phyloP scores from a whole-genome alignment of 2,329 filamentous ascomycete genomes.

The Aspergillus ruber region DNA sequence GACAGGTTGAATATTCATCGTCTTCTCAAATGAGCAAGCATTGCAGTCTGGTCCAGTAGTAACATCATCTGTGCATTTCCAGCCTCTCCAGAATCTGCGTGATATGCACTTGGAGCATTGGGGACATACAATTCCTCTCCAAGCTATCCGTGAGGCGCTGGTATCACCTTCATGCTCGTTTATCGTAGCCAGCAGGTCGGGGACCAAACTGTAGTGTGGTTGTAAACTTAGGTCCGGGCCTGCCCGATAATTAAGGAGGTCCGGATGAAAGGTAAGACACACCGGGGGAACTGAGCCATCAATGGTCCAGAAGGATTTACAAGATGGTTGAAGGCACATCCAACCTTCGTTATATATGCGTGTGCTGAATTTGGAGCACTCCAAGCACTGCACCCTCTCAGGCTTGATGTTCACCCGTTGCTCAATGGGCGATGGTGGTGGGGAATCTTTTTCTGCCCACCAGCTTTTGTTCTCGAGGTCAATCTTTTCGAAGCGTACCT shows the following conservation, averaged over 20 bases:
- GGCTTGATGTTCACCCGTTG: conserved; percentile 25
- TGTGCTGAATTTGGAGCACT: conserved; percentile 34
- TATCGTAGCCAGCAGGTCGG: conserved; percentile 34
- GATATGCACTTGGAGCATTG: conserved; percentile 56
- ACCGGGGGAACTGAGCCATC: conserved; percentile 23
- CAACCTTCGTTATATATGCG: conserved; percentile 44
- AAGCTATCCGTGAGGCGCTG: conserved; percentile 48
- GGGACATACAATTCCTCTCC: conserved; percentile 61
- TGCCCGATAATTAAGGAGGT: conserved; percentile 53
- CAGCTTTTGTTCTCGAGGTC: conserved; percentile 47
- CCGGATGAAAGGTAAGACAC: conserved; percentile 45
- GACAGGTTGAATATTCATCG: conserved; percentile 15
- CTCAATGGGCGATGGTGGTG: conserved; percentile 18
- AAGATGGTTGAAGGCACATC: conserved; percentile 53
- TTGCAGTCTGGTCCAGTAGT: conserved; percentile 20
- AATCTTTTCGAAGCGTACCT: conserved; percentile 61
- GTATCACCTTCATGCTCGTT: conserved; percentile 29
- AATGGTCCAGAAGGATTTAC: conserved; percentile 51
- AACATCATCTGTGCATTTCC: conserved; percentile 46
- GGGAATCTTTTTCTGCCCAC: conserved; percentile 46
- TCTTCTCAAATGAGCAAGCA: conserved; percentile 45
- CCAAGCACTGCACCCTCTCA: conserved; percentile 26
- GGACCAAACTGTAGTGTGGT: conserved; percentile 34
- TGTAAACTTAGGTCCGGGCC: conserved; percentile 34
- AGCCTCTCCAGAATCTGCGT: conserved; percentile 55